phyloP scores from a whole-genome alignment of 345 rosid species.

The Barbarea vulgaris region DNA sequence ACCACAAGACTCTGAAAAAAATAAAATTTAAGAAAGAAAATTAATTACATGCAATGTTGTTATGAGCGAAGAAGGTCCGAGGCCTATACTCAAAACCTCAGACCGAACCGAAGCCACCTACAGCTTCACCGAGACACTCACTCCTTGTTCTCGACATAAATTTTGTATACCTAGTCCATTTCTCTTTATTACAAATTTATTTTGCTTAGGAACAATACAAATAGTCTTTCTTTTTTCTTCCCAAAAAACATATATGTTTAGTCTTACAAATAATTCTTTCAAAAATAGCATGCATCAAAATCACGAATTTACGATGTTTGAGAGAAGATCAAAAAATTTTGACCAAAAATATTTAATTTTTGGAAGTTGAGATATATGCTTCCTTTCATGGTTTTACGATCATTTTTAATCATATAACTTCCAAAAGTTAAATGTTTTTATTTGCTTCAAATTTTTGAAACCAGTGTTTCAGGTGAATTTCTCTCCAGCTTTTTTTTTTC shows the following conservation, averaged over 20 bases:
- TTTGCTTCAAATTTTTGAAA: background rate
- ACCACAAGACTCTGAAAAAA: no score
- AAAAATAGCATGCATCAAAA: background rate
- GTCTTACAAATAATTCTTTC: background rate
- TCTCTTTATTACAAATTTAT: slow-evolving; percentile 2
- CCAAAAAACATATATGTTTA: background rate
- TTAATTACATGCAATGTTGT: no score
- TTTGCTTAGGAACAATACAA: background rate
- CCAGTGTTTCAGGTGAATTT: background rate
- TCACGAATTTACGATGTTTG: background rate
- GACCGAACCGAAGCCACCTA: no score
- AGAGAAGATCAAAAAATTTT: no score
- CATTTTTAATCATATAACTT: background rate
- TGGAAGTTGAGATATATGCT: no score
- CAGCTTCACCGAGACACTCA: no score
- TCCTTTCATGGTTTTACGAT: background rate
- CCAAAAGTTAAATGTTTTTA: background rate
- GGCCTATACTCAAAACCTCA: no score
- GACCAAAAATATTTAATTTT: no score
- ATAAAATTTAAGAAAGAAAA: no score
- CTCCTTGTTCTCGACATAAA: background rate
- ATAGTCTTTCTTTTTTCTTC: no score
- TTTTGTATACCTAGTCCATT: slow-evolving; percentile 13
- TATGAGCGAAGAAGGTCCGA: no score
- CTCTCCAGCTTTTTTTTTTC: background rate